Conservation (phyloP, 176 grass and related monocot species). For the Triticum aestivum region IWGSC_CS_RefSeq_v2.1 NC_057801.1:60216556-60217055, state of each 20-base stretch:
- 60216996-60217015: too few relatives aligned
- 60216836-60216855: neutral
- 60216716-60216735: neutral
- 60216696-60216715: neutral
- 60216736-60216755: neutral
- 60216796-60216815: too few relatives aligned
- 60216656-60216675: neutral
- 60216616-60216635: neutral
- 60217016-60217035: neutral
- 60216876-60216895: neutral
- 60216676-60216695: neutral
- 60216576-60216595: neutral
- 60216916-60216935: neutral
- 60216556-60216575: too few relatives aligned
- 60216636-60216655: neutral
- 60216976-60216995: neutral
- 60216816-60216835: too few relatives aligned
- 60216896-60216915: neutral
- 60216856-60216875: neutral
- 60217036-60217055: neutral
- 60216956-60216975: neutral
- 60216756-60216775: neutral
- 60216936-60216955: neutral
- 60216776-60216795: neutral
- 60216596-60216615: neutral